phyloP scores from a whole-genome alignment of 345 rosid species.

The Eucalyptus pumila region DNA sequence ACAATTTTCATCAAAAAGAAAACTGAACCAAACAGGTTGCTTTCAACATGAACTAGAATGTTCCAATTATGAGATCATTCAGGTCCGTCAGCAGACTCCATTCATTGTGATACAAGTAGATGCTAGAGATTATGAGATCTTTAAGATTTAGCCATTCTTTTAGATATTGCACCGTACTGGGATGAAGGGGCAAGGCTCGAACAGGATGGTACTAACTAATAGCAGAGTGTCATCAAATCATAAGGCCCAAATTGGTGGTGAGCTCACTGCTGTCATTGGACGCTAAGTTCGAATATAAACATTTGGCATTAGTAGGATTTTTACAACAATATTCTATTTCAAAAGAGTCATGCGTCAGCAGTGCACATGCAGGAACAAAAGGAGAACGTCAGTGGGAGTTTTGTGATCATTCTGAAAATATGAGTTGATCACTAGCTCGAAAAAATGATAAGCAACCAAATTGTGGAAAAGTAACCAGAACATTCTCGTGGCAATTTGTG shows the following conservation, averaged over 20 bases:
- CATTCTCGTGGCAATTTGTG: not conserved
- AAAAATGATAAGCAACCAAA: not conserved
- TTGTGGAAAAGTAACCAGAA: not conserved
- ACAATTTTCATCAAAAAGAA: not conserved
- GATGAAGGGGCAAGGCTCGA: not conserved
- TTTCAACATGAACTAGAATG: not conserved
- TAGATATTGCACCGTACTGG: not conserved
- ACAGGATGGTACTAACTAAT: not conserved
- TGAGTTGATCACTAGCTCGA: not conserved
- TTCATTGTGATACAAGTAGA: not conserved
- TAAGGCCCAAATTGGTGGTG: not conserved
- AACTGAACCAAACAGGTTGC: not conserved
- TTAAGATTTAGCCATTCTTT: not conserved
- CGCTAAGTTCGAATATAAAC: not conserved
- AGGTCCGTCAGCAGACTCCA: not conserved
- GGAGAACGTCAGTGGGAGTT: not conserved
- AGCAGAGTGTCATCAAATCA: not conserved
- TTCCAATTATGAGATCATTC: not conserved
- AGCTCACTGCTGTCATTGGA: not conserved
- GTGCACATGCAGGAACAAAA: not conserved
- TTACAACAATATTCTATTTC: not conserved
- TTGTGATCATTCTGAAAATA: not conserved
- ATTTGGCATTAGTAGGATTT: not conserved
- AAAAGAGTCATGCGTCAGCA: not conserved
- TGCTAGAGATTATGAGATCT: not conserved